A percentile compares a stretch with the other conserved stretches of the same genome.
Conservation (phyloP, 2,329 filamentous ascomycete species). For the Ceratocystis lukuohia region DNA sequence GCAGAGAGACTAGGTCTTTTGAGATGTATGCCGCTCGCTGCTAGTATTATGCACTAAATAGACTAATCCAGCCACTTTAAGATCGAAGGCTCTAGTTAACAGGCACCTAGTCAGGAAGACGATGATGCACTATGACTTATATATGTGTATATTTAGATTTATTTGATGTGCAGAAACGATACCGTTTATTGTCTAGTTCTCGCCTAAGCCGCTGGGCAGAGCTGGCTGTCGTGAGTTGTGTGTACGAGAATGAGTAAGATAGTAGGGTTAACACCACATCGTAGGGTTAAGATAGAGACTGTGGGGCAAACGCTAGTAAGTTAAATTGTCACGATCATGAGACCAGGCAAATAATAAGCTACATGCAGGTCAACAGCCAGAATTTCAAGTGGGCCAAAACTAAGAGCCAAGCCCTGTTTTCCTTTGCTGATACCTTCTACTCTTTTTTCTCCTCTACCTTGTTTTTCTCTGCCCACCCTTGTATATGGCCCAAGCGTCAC, state of each 20-base stretch:
- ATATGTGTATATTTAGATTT: too few relatives aligned
- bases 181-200: neutral
- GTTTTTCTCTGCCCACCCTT: neutral
- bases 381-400: neutral
- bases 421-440: too few relatives aligned
- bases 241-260: neutral
- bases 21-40: neutral
- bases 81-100: neutral
- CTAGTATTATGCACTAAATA: neutral
- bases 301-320: neutral
- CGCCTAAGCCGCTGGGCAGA: too few relatives aligned
- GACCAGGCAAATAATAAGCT: neutral
- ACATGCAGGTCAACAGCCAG: neutral
- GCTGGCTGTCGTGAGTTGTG: neutral
- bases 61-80: neutral
- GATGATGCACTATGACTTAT: too few relatives aligned
- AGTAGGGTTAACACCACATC: too few relatives aligned
- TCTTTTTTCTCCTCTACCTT: neutral
- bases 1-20: neutral
- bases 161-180: too few relatives aligned
- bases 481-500: slow-evolving; percentile 1
- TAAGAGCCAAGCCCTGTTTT: neutral
- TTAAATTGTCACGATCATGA: neutral
- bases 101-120: neutral
- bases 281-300: neutral